These are phyloP conservation scores for Pogostemon cablin DNA, from an alignment of 257 asterid genomes.

Conservation along the genomic window DNA sequence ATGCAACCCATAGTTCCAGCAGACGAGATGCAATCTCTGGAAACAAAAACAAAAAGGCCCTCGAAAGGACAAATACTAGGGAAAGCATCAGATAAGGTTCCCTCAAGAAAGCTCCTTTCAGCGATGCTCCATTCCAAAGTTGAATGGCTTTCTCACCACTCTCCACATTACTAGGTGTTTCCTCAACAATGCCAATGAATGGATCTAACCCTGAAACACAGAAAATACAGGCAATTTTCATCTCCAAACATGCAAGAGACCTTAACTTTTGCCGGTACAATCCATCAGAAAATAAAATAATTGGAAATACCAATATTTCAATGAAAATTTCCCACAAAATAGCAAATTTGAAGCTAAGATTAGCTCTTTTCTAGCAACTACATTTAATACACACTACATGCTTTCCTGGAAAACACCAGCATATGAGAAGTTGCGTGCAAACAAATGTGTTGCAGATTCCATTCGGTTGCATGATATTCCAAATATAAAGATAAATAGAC, in stretches of 20 bases:
- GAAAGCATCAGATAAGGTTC: slow-evolving; percentile 61
- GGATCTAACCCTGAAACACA: slow-evolving; percentile 51
- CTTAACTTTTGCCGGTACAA: neutral
- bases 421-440: slow-evolving; percentile 3
- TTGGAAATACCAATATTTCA: neutral
- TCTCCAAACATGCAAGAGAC: slow-evolving; percentile 10
- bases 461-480: neutral
- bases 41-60: slow-evolving; percentile 47
- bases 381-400: neutral
- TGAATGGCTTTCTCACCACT: slow-evolving; percentile 23
- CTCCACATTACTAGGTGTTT: slow-evolving; percentile 26
- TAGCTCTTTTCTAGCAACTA: neutral
- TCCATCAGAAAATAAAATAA: neutral
- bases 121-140: slow-evolving; percentile 42
- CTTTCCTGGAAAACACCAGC: neutral
- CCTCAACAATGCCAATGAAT: slow-evolving; percentile 41
- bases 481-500: neutral
- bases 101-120: slow-evolving; percentile 41
- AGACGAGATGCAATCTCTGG: slow-evolving; percentile 50
- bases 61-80: slow-evolving; percentile 46
- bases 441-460: slow-evolving; percentile 4
- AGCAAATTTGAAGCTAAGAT: neutral
- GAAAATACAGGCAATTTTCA: slow-evolving; percentile 25
- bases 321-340: neutral
- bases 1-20: slow-evolving; percentile 62